Evolutionary conservation across 257 asterid genomes (phyloP), one percentile per base, ranked within the genome.

Genomic region (Nemophila menziesii): DNA sequence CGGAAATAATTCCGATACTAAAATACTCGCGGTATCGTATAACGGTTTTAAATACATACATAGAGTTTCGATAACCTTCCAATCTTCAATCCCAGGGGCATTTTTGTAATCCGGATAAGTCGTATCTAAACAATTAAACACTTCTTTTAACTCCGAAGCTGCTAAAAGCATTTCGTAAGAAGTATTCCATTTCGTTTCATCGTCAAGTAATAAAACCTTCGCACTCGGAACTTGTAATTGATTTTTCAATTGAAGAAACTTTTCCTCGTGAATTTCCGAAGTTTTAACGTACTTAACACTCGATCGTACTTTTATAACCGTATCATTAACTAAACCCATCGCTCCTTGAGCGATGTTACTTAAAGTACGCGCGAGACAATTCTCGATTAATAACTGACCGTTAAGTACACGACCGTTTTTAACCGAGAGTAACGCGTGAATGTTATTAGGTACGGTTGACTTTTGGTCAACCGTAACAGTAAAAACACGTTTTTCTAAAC

Each of bases 221-320:
- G 92, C 59, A 67, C 89, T 78, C 5, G 99, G 93, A 37, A 90
- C 94, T 61, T 85, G 99, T 55, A 85, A 96, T 9, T 79, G 92
- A 54, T 67, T 74, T 48, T 81, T 90, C 44, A 90, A 71, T 72
- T 79, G 92, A 2, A 70, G 60, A 61, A 85, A 90, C 68, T 71
- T 90, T 27, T 90, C 96, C 73, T 81, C 94, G 0, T 74, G 93
- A 0, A 75, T 59, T 33, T 90, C 96, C 11, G 94, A 85, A 37
- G 87, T 72, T 58, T 79, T 90, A 48, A 90, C 92, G 15, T 85
- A 85, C 74, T 90, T 90, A 17, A 90, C 93, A 20, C 93, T 67
- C 46, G 81, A 89, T 48, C 96, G 51, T 8, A 85, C 77, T 61
- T 72, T 90, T 74, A 72, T 79, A 20, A 85, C 86, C 1, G 78